Evolutionary conservation across 306 rosid genomes (phyloP).

Genomic region (Prunus davidiana): DNA sequence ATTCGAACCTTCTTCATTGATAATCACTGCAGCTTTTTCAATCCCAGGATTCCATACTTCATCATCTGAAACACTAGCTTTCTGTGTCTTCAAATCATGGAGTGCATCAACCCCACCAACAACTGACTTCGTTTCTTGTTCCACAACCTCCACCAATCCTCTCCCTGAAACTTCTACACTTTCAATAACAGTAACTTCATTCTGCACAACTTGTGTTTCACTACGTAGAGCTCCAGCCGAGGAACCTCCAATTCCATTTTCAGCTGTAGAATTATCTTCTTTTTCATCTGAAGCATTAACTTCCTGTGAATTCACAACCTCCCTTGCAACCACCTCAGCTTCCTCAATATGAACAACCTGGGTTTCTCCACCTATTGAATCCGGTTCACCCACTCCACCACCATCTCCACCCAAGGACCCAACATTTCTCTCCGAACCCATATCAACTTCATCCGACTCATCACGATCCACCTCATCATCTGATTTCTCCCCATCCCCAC

Average conservation of each 20-base stretch:
- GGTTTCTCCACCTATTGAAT: conserved; percentile 15
- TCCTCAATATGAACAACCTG: conserved; percentile 15
- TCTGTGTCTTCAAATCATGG: conserved; percentile 25
- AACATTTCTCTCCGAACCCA: conserved; percentile 26
- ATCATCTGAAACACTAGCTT: conserved; percentile 12
- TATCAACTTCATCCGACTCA: conserved; percentile 25
- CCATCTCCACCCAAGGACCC: conserved; percentile 21
- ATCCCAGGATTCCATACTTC: conserved; percentile 24
- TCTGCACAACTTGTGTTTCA: conserved; percentile 15
- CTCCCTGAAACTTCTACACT: conserved; percentile 22
- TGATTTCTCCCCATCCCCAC: conserved; percentile 26
- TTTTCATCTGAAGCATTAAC: conserved; percentile 22
- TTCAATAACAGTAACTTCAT: conserved; percentile 14
- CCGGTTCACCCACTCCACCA: conserved; percentile 13
- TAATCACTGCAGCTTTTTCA: conserved; percentile 4
- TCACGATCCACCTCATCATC: conserved; percentile 33
- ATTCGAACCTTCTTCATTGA: conserved; percentile 7
- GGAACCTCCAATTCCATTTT: conserved; percentile 31
- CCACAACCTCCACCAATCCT: conserved; percentile 24
- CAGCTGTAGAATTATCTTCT: conserved; percentile 14
- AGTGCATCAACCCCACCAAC: conserved; percentile 23
- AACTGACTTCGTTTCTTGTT: conserved; percentile 19
- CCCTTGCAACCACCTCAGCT: conserved; percentile 14
- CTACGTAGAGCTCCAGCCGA: conserved; percentile 28
- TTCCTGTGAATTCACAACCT: conserved; percentile 22